Evolutionary conservation across 2,329 filamentous ascomycete species (phyloP).

Genomic region (Thelonectria rubi): DNA sequence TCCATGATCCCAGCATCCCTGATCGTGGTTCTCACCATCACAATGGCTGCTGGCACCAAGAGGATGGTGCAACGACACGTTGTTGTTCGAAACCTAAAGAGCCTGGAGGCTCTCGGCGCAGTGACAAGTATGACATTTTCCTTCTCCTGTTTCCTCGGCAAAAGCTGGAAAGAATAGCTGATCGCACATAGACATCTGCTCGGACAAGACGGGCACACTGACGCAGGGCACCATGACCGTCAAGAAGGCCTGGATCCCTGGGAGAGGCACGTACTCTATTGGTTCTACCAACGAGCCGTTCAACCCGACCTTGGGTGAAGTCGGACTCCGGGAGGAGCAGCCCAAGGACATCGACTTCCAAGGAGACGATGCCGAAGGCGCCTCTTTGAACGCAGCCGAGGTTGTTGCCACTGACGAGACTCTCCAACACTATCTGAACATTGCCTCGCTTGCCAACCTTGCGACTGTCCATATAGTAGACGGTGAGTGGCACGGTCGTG

Average conservation of each 20-base stretch:
- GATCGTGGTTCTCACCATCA: constrained; percentile 64
- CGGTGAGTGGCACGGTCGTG: constrained; percentile 68
- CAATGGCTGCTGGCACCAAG: constrained; percentile 64
- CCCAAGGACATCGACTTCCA: constrained; percentile 49
- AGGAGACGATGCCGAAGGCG: constrained; percentile 40
- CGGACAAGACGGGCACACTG: constrained; percentile 66
- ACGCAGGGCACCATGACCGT: constrained; percentile 64
- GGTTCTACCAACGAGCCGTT: constrained; percentile 62
- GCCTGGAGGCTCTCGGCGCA: constrained; percentile 66
- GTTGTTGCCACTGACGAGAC: constrained; percentile 56
- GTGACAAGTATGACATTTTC: constrained; percentile 53
- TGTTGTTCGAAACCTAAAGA: constrained; percentile 61
- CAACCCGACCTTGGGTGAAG: constrained; percentile 62
- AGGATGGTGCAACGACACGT: constrained; percentile 62
- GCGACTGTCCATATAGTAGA: constrained; percentile 67
- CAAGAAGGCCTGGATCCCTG: constrained; percentile 61
- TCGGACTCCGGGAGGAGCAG: constrained; percentile 51
- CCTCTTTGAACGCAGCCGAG: constrained; percentile 38
- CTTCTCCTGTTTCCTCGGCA: constrained; percentile 17
- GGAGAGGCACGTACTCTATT: constrained; percentile 57
- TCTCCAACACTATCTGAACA: constrained; percentile 66
- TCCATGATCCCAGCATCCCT: constrained; percentile 63
- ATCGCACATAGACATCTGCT: constrained; percentile 56
- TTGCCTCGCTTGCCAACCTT: constrained; percentile 72
- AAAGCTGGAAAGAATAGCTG: constrained; percentile 28